Conservation (phyloP, 805 yeast genomes). For the Ogataea chonburiensis region DNA sequence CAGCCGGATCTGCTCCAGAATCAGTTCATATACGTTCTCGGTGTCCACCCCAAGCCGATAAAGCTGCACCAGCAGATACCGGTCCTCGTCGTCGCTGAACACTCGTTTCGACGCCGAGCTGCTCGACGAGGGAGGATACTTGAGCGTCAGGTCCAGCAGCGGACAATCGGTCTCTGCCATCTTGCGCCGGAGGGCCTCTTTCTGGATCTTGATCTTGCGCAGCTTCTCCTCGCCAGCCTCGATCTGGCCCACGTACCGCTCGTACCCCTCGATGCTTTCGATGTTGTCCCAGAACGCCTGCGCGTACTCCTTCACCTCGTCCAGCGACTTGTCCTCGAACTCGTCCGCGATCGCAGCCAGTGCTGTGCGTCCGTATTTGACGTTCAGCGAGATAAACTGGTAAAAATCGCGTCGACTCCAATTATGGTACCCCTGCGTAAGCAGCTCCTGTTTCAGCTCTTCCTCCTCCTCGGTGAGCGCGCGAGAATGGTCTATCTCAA, state of each 20-base stretch:
- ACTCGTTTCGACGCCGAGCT: constrained; percentile 46
- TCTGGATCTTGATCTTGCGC: constrained; percentile 61
- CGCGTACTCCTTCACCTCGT: constrained; percentile 78
- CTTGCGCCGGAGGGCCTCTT: constrained; percentile 76
- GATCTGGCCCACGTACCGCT: constrained; percentile 73
- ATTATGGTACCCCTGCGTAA: constrained; percentile 67
- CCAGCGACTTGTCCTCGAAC: constrained; percentile 75
- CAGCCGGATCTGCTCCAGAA: constrained; percentile 69
- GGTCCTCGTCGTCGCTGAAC: constrained; percentile 86
- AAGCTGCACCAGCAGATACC: constrained; percentile 78
- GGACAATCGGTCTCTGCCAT: constrained; percentile 66
- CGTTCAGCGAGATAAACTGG: constrained; percentile 70
- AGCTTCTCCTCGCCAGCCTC: constrained; percentile 88
- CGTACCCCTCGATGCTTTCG: constrained; percentile 84
- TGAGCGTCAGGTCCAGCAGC: constrained; percentile 69
- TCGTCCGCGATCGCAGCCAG: constrained; percentile 70
- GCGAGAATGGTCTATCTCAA: constrained; percentile 72
- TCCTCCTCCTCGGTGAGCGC: constrained; percentile 84
- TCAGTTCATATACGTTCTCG: constrained; percentile 73
- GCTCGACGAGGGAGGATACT: constrained; percentile 62
- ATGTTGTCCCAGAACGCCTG: constrained; percentile 78
- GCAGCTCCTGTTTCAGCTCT: constrained; percentile 53
- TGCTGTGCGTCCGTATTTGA: constrained; percentile 79
- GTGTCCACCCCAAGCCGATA: constrained; percentile 79
- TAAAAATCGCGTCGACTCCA: constrained; percentile 90